Percentiles rank a stretch among this genome's conserved stretches.
phyloP scores from a whole-genome alignment of 257 asterid genomes.

The Solanum peruvianum region DNA sequence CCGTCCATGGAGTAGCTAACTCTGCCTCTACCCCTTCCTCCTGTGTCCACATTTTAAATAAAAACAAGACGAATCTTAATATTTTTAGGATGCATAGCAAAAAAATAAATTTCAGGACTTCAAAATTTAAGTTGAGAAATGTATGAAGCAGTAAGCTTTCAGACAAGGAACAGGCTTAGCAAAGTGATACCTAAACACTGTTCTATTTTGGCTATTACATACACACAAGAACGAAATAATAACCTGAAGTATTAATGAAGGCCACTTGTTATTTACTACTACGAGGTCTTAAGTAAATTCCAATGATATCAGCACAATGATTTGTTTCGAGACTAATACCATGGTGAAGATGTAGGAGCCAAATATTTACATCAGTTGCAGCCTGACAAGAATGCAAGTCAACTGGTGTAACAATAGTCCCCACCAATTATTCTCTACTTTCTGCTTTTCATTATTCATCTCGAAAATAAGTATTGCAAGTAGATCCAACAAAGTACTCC shows the following conservation, averaged over 20 bases:
- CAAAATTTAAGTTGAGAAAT: not conserved
- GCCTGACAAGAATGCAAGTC: not conserved
- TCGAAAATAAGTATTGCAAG: not conserved
- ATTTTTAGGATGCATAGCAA: not conserved
- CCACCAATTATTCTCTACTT: not conserved
- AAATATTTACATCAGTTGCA: not conserved
- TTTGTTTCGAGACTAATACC: not conserved
- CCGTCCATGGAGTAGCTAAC: slow-evolving; percentile 56
- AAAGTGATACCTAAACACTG: not conserved
- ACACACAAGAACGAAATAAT: not conserved
- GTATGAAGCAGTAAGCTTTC: not conserved
- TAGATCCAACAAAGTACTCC: not conserved
- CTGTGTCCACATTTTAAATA: slow-evolving; percentile 18
- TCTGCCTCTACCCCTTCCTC: slow-evolving; percentile 89
- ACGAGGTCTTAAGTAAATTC: not conserved
- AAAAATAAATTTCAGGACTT: not conserved
- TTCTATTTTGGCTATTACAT: not conserved
- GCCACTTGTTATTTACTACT: not conserved
- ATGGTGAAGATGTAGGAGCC: not conserved
- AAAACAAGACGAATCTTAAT: not conserved
- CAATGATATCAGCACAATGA: not conserved
- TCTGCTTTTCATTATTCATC: not conserved
- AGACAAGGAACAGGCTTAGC: not conserved
- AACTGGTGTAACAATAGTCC: not conserved
- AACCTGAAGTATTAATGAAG: not conserved